phyloP scores from a whole-genome alignment of 805 yeast species.

The Saturnispora dispora region DNA sequence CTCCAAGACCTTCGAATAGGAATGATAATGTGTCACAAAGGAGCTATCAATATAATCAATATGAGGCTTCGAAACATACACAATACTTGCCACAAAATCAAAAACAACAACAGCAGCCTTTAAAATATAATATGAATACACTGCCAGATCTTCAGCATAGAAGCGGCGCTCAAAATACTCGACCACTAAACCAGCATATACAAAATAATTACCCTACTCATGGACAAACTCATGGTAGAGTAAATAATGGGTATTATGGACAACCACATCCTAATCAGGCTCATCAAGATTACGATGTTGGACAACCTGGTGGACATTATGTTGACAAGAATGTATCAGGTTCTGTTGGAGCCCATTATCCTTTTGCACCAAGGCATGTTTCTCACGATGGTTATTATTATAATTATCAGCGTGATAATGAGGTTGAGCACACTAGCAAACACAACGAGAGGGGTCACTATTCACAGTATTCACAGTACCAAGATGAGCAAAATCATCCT shows the following conservation, averaged over 20 bases:
- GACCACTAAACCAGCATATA: slow-evolving; percentile 3
- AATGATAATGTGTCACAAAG: not conserved
- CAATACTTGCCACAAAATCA: not conserved
- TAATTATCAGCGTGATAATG: not conserved
- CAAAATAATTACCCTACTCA: not conserved
- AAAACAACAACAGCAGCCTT: not conserved
- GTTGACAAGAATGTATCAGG: not conserved
- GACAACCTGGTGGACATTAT: not conserved
- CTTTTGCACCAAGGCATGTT: slow-evolving; percentile 1
- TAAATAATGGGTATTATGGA: not conserved
- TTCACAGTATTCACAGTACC: too few relatives aligned
- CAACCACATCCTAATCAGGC: not conserved
- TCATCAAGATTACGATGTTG: not conserved
- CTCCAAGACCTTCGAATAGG: not conserved
- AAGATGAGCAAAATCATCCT: not conserved
- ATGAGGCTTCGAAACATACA: not conserved
- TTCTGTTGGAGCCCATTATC: not conserved
- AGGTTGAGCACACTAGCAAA: not conserved
- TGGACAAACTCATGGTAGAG: not conserved
- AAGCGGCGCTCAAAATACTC: not conserved
- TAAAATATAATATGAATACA: not conserved
- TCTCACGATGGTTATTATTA: slow-evolving; percentile 6
- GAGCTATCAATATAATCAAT: not conserved
- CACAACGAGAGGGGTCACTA: too few relatives aligned
- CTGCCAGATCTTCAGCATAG: not conserved